These are phyloP conservation scores for Cordyceps farinosa DNA, from an alignment of 2,329 filamentous ascomycete genomes.

Conservation along the genomic window DNA sequence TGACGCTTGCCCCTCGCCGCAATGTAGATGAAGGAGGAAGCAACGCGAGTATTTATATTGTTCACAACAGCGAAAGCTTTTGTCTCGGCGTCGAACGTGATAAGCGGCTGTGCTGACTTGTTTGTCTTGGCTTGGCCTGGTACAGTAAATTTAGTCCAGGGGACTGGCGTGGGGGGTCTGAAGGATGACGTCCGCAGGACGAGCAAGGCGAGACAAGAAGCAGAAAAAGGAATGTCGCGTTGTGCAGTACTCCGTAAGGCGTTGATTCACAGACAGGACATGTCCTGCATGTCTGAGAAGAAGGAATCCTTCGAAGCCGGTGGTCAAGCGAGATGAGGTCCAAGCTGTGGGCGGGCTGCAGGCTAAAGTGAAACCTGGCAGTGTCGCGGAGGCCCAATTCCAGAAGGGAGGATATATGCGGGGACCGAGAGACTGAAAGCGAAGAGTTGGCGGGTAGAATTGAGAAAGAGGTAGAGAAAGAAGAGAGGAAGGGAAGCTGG, in stretches of 20 bases:
- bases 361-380: slow-evolving; percentile 3
- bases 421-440: not conserved
- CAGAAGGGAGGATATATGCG: not conserved
- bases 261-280: slow-evolving; percentile 2
- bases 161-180: not conserved
- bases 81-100: not conserved
- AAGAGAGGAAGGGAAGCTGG: too few species aligned
- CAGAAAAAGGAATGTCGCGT: not conserved
- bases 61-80: not conserved
- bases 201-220: not conserved
- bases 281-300: slow-evolving; percentile 6
- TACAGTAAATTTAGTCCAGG: not conserved
- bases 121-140: slow-evolving; percentile 2
- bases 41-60: not conserved
- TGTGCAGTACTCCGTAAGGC: not conserved
- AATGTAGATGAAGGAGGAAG: not conserved
- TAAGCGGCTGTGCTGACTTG: slow-evolving; percentile 3
- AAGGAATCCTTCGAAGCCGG: not conserved
- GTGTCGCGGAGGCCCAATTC: slow-evolving; percentile 2
- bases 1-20: not conserved
- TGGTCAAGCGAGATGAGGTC: not conserved
- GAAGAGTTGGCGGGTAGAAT: not conserved
- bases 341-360: not conserved
- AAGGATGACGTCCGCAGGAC: not conserved
- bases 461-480: not conserved